Evolutionary conservation across 1,284 basidiomycete species (phyloP).

Genomic region (Vanrija humicola): DNA sequence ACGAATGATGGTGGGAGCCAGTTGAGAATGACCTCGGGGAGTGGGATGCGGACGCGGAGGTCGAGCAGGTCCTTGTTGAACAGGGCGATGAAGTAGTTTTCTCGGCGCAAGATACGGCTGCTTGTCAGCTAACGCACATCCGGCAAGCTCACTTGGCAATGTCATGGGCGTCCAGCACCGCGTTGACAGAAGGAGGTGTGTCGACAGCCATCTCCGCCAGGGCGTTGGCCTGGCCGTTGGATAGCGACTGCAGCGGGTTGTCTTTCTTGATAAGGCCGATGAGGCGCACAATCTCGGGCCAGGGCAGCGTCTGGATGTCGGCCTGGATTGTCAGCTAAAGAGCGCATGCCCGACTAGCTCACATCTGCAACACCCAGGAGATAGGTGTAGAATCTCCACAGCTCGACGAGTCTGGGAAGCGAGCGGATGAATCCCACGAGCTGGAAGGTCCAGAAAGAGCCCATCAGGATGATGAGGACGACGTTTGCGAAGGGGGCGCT

Average conservation of each 20-base stretch:
- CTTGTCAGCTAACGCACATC: too few species aligned
- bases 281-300: conserved; percentile 88
- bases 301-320: conserved; percentile 95
- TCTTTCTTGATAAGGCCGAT: conserved; percentile 84
- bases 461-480: conserved; percentile 76
- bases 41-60: conserved; percentile 65
- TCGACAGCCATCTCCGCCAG: conserved; percentile 35
- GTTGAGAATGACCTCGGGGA: conserved; percentile 55
- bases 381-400: conserved; percentile 78
- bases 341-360: conserved; percentile 10
- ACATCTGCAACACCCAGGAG: conserved; percentile 59
- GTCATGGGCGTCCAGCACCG: conserved; percentile 88
- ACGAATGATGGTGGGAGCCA: conserved; percentile 31
- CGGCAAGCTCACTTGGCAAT: conserved; percentile 56
- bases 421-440: conserved; percentile 53
- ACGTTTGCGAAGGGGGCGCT: conserved; percentile 39
- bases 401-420: conserved; percentile 73
- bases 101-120: conserved; percentile 86
- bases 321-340: conserved; percentile 58
- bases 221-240: conserved; percentile 51
- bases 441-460: conserved; percentile 67
- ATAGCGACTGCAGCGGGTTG: conserved; percentile 77
- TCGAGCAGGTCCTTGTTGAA: conserved; percentile 96
- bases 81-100: conserved; percentile 95
- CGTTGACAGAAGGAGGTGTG: conserved; percentile 38